Base-by-base conservation (phyloP, 352 stramenopile genomes). In the Nothophytophthora sp. region DNA sequence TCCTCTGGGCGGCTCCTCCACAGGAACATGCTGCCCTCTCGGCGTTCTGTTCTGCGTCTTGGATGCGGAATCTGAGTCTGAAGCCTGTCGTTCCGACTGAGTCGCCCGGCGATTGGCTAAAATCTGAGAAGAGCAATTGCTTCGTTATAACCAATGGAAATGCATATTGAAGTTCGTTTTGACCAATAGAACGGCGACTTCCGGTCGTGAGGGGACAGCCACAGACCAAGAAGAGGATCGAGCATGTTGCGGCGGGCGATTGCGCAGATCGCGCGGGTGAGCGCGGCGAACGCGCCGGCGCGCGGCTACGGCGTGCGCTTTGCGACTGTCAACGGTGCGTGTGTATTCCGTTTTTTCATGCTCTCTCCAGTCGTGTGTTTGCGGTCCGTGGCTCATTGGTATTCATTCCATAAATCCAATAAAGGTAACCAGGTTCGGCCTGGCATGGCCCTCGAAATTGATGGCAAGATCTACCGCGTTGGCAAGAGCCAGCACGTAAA, bases 401-500 rank as follows among this genome's bases (percentile, higher is more conserved):
- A 57, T 35, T 62, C 38, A 51, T 38, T 29, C 34, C 18, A 16
- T 22, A 54, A 51, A 22, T 19, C 23, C 10, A 41, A 41, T 47
- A 16, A 46, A 34, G 85, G 82, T 45, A 95, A 95, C 50, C 85
- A 95, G 47, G 67, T 95, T 25, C 82, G 85, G 11, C 64, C 78
- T 4, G 85, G 85, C 23, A 92, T 95, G 77, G 81, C 85, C 16
- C 70, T 95, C 15, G 85, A 95, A 25, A 70, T 95, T 24, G 82
- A 93, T 18, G 82, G 79, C 30, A 84, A 81, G 42, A 90, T 92
- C 63, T 95, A 91, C 58, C 82, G 82, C 46, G 82, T 92, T 35
- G 76, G 69, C 49, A 95, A 95, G 67, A 88, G 65, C 51, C 82
- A 95, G 63, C 76, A 90, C 46, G 82, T 93, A 18, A 95, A 95